phyloP scores from a whole-genome alignment of 345 rosid species.

The Ricinus communis region DNA sequence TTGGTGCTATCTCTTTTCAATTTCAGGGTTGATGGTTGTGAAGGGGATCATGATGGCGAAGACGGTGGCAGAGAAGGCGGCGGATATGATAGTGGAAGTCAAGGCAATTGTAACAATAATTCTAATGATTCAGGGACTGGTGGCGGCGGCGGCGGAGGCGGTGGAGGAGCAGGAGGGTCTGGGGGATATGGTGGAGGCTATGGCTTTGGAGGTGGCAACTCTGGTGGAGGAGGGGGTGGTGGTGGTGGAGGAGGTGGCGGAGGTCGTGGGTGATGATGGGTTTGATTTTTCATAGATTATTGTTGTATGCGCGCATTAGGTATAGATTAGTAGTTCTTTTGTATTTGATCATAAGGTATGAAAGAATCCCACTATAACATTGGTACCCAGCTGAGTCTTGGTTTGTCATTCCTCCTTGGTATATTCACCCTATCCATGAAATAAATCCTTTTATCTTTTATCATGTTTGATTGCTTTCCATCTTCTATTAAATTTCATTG shows the following conservation, averaged over 20 bases:
- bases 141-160: neutral
- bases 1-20: neutral
- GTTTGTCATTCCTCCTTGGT: no score
- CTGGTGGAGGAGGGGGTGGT: conserved; percentile 8
- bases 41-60: neutral
- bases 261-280: neutral
- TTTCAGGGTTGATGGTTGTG: conserved; percentile 5
- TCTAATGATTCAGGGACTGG: neutral
- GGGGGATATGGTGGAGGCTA: conserved; percentile 16
- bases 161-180: conserved; percentile 6
- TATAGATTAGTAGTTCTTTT: no score
- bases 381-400: no score
- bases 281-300: neutral
- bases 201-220: conserved; percentile 15
- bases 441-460: no score
- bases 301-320: neutral
- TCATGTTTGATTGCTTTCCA: no score
- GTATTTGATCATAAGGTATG: no score
- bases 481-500: neutral
- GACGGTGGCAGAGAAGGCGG: neutral
- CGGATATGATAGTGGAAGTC: no score
- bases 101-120: neutral
- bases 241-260: conserved; percentile 4
- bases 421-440: no score
- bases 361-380: no score